phyloP scores from a whole-genome alignment of 495 filamentous ascomycete species.

The Xylaria grammica region DNA sequence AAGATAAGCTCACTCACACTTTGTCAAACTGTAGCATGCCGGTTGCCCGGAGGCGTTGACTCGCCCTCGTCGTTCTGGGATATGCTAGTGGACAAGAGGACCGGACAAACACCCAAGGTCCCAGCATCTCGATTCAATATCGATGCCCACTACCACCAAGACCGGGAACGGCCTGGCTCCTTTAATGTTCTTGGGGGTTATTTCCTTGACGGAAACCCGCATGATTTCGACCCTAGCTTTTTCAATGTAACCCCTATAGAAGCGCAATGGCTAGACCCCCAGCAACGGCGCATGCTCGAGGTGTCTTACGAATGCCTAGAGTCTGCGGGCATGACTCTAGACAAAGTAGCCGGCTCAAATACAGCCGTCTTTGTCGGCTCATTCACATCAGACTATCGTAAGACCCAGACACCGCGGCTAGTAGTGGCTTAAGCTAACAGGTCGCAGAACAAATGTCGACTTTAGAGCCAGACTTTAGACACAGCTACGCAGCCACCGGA shows the following conservation, averaged over 20 bases:
- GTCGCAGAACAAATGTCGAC: slow-evolving; percentile 31
- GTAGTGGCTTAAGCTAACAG: not conserved
- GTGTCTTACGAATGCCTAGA: slow-evolving; percentile 45
- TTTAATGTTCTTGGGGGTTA: slow-evolving; percentile 37
- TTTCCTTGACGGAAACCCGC: slow-evolving; percentile 43
- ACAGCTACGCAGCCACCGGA: slow-evolving; percentile 53
- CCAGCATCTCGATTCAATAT: slow-evolving; percentile 24
- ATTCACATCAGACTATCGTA: slow-evolving; percentile 55
- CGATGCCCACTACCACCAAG: slow-evolving; percentile 20
- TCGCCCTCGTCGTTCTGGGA: slow-evolving; percentile 58
- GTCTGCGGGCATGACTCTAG: slow-evolving; percentile 50
- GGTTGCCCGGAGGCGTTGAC: slow-evolving; percentile 19
- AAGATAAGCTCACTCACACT: not conserved
- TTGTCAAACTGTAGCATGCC: slow-evolving; percentile 10
- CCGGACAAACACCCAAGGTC: slow-evolving; percentile 20
- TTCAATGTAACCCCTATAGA: slow-evolving; percentile 43
- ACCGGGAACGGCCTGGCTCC: slow-evolving; percentile 16
- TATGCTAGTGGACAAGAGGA: slow-evolving; percentile 18
- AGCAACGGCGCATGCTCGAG: slow-evolving; percentile 48
- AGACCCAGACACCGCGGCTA: slow-evolving; percentile 8
- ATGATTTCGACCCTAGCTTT: slow-evolving; percentile 48
- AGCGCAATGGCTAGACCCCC: slow-evolving; percentile 38
- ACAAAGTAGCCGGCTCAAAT: slow-evolving; percentile 50
- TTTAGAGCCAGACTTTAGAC: slow-evolving; percentile 42
- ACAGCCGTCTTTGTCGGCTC: slow-evolving; percentile 57